These are phyloP conservation scores for Kuraishia floccosa DNA, from an alignment of 805 yeast genomes.

Conservation along the genomic window DNA sequence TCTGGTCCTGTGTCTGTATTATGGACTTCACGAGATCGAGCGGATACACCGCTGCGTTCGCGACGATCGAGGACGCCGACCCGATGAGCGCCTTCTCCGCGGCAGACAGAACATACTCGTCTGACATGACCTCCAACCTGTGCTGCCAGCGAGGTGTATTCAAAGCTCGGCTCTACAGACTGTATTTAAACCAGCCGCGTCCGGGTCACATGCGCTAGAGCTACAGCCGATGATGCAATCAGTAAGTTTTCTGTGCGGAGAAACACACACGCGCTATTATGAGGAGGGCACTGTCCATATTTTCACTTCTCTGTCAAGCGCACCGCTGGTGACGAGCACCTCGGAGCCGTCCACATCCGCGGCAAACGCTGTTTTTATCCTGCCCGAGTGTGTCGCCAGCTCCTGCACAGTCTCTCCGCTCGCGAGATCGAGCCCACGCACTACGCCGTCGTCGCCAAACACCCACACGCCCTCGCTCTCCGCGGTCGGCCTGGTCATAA, in stretches of 20 bases:
- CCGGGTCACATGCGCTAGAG: too few relatives aligned
- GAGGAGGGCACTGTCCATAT: too few relatives aligned
- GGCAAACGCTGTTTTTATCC: slow-evolving; percentile 32
- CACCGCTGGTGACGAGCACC: slow-evolving; percentile 36
- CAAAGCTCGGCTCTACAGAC: too few relatives aligned
- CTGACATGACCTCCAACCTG: too few relatives aligned
- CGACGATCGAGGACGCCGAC: slow-evolving; percentile 70
- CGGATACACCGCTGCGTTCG: slow-evolving; percentile 74
- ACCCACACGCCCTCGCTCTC: slow-evolving; percentile 45
- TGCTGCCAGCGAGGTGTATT: too few relatives aligned
- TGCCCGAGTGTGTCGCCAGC: slow-evolving; percentile 27
- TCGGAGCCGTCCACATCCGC: slow-evolving; percentile 19
- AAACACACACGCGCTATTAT: too few relatives aligned
- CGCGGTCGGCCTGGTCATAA: slow-evolving; percentile 15
- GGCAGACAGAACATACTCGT: too few relatives aligned
- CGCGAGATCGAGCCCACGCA: slow-evolving; percentile 47
- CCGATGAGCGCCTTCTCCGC: slow-evolving; percentile 77
- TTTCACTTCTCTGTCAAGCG: slow-evolving; percentile 25
- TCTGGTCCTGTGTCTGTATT: slow-evolving; percentile 56
- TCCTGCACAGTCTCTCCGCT: slow-evolving; percentile 21
- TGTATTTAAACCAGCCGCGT: too few relatives aligned
- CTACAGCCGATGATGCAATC: too few relatives aligned
- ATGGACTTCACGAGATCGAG: slow-evolving; percentile 68
- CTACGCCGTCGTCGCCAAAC: slow-evolving; percentile 54
- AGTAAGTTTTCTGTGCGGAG: too few relatives aligned